A percentile compares a stretch with the other conserved stretches of the same genome.
Conservation (phyloP, 352 stramenopile genomes). For the Phytophthora macrochlamydospora region DNA sequence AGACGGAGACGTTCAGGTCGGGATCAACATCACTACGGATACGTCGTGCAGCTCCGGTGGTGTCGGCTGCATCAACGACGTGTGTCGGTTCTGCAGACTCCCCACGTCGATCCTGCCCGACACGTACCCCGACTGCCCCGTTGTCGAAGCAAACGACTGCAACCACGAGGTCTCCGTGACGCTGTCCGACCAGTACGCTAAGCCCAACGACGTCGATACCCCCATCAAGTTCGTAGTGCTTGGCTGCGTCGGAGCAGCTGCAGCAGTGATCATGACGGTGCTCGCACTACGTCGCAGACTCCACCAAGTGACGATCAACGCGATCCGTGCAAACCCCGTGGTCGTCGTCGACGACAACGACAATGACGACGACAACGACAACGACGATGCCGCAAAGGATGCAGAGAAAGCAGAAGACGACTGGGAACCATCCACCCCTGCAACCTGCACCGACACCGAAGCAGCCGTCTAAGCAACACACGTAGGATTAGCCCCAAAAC, state of each 20-base stretch:
- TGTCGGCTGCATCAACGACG: constrained; percentile 32
- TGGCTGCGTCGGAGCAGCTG: not conserved
- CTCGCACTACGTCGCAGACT: not conserved
- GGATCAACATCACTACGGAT: constrained; percentile 35
- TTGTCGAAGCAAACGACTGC: not conserved
- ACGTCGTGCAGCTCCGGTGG: constrained; percentile 29
- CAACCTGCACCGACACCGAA: not conserved
- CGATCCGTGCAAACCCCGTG: not conserved
- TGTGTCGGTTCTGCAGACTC: constrained; percentile 41
- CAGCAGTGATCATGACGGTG: not conserved
- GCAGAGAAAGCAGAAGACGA: too few species aligned
- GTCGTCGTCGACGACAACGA: not conserved
- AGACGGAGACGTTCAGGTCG: constrained; percentile 19
- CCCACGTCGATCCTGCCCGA: constrained; percentile 25
- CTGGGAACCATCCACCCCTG: not conserved
- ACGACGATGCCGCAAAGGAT: not conserved
- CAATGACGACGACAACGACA: not conserved
- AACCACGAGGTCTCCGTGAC: not conserved
- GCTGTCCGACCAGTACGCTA: not conserved
- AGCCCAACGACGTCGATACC: not conserved
- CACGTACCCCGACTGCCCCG: constrained; percentile 27
- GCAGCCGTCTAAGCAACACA: not conserved
- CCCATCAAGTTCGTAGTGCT: not conserved
- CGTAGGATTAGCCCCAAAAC: not conserved
- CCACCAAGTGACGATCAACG: not conserved